phyloP scores from a whole-genome alignment of 768 basidiomycete genomes.

The Leccinum fibrillosum region DNA sequence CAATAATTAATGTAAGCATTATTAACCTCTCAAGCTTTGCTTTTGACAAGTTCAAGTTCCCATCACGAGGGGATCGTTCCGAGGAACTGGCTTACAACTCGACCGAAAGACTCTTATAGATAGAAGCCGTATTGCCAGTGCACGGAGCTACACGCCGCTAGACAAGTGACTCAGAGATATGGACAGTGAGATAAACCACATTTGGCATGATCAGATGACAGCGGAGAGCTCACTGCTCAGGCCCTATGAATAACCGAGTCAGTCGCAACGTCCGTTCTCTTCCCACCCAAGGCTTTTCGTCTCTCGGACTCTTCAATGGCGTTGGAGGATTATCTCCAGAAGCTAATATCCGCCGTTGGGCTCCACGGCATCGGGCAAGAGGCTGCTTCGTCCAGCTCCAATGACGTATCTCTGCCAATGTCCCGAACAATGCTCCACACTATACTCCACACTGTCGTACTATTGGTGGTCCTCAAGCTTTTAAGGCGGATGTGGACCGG shows the following conservation, averaged over 20 bases:
- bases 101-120: neutral
- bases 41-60: neutral
- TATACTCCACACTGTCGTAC: conserved; percentile 13
- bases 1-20: neutral
- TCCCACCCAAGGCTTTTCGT: neutral
- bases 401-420: conserved; percentile 19
- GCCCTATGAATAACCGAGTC: neutral
- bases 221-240: neutral
- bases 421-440: conserved; percentile 14
- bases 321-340: conserved; percentile 5
- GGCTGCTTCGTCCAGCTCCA: conserved; percentile 10
- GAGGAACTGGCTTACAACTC: neutral
- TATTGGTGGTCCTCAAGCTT: conserved; percentile 4
- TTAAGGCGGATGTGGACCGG: conserved; percentile 15
- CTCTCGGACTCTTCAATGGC: conserved; percentile 4
- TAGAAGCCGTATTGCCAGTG: neutral
- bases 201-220: conserved; percentile 6
- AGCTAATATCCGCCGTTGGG: conserved; percentile 8
- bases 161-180: neutral
- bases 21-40: neutral
- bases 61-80: neutral
- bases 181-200: neutral
- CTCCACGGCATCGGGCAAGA: conserved; percentile 1
- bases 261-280: neutral
- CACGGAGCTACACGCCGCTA: neutral